These are phyloP conservation scores for Alternaria sp. DNA, from an alignment of 2,329 filamentous ascomycete genomes.

Conservation along the genomic window DNA sequence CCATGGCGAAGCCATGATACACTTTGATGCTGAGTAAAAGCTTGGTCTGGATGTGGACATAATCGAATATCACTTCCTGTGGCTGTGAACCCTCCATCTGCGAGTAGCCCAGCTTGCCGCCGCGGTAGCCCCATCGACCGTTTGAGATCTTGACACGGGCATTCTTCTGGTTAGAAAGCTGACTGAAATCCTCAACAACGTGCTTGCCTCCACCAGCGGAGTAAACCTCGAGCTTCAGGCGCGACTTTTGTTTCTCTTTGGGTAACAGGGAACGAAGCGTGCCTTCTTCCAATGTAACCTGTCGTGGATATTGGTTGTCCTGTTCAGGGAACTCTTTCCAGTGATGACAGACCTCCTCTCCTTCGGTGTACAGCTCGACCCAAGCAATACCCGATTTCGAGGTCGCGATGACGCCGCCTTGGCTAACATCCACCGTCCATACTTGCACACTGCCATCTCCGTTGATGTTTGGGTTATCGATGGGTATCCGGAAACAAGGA, in stretches of 20 bases:
- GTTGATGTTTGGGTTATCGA: constrained; percentile 66
- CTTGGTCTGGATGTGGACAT: constrained; percentile 69
- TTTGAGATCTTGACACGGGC: constrained; percentile 78
- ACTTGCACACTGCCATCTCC: constrained; percentile 82
- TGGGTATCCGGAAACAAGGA: constrained; percentile 85
- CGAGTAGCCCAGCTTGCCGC: constrained; percentile 76
- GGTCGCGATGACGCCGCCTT: constrained; percentile 79
- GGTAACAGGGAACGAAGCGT: constrained; percentile 76
- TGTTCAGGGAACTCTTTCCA: constrained; percentile 82
- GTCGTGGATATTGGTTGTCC: constrained; percentile 68
- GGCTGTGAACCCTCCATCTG: constrained; percentile 73
- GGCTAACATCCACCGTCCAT: constrained; percentile 81
- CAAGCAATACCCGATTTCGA: constrained; percentile 84
- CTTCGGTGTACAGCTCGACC: constrained; percentile 81
- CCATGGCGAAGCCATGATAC: constrained; percentile 78
- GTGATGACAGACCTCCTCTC: constrained; percentile 78
- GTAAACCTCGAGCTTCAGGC: constrained; percentile 75
- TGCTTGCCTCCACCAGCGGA: constrained; percentile 78
- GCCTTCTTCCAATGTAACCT: constrained; percentile 76
- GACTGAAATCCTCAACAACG: constrained; percentile 78
- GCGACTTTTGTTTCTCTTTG: constrained; percentile 74
- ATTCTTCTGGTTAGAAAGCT: constrained; percentile 71
- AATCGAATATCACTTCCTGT: constrained; percentile 78
- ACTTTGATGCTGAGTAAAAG: constrained; percentile 78
- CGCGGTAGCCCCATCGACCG: constrained; percentile 76